A percentile compares a stretch with the other conserved stretches of the same genome.
phyloP scores from a whole-genome alignment of 371 early-diverging fungal species.

The Apophysomyces trapeziformis region DNA sequence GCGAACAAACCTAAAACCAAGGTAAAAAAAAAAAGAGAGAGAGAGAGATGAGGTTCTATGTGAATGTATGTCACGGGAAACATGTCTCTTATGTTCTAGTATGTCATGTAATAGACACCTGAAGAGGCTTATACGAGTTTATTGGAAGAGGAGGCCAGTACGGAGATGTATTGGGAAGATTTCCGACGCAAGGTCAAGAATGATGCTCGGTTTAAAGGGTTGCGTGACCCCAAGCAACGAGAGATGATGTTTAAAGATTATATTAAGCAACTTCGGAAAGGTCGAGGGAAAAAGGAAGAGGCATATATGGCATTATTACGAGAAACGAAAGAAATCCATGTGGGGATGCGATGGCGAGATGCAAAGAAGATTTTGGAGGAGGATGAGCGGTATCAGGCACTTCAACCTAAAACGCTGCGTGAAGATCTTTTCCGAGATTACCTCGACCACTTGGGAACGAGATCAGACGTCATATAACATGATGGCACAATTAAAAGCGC shows the following conservation, averaged over 20 bases:
- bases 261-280: conserved; percentile 38
- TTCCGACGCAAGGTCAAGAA: conserved; percentile 65
- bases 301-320: conserved; percentile 53
- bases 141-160: conserved; percentile 48
- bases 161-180: conserved; percentile 64
- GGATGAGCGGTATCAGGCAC: conserved; percentile 60
- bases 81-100: not conserved
- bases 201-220: conserved; percentile 56
- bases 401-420: conserved; percentile 56
- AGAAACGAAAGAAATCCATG: conserved; percentile 48
- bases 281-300: conserved; percentile 31
- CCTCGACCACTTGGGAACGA: conserved; percentile 30
- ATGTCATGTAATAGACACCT: conserved; percentile 32
- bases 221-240: conserved; percentile 50
- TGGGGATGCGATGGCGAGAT: conserved; percentile 62
- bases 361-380: conserved; percentile 58
- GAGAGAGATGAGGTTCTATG: not conserved
- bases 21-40: conserved; percentile 36
- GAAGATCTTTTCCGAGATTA: conserved; percentile 71
- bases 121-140: conserved; percentile 57
- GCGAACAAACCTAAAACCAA: conserved; percentile 43
- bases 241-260: conserved; percentile 63
- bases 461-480: conserved; percentile 6
- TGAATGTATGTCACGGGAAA: not conserved
- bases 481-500: not conserved